phyloP scores from a whole-genome alignment of 345 rosid species.

The Anastatica hierochuntica region DNA sequence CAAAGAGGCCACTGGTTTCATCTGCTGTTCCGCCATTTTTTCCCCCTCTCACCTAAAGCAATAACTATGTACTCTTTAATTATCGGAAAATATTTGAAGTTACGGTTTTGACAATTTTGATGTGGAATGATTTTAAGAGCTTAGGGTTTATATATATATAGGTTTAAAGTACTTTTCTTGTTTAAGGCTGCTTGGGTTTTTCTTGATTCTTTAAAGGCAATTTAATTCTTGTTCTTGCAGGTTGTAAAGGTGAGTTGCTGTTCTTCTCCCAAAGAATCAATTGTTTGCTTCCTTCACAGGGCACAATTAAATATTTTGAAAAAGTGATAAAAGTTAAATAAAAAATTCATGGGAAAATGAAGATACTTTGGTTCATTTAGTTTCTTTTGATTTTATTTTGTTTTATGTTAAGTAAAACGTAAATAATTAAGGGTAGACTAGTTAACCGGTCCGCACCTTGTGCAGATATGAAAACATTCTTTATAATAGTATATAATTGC shows the following conservation, averaged over 20 bases:
- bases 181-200: constrained; percentile 33
- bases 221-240: background rate
- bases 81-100: too few species aligned
- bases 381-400: background rate
- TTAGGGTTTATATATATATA: constrained; percentile 18
- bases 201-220: constrained; percentile 20
- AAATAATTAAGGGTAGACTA: too few species aligned
- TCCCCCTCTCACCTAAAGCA: background rate
- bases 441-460: too few species aligned
- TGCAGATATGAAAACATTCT: too few species aligned
- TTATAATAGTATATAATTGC: too few species aligned
- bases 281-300: constrained; percentile 23
- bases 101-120: constrained; percentile 3
- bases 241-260: background rate
- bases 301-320: background rate
- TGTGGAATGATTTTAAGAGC: background rate
- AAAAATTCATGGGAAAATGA: too few species aligned
- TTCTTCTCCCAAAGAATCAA: constrained; percentile 9
- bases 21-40: constrained; percentile 42
- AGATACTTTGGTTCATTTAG: background rate
- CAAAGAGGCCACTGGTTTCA: constrained; percentile 45
- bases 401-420: too few species aligned
- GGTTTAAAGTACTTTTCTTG: constrained; percentile 58
- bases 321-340: background rate
- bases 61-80: too few species aligned